Percentiles rank a stretch among this genome's conserved stretches.
Conservation (phyloP, 306 rosid genomes). For the Astragalus membranaceus region DNA sequence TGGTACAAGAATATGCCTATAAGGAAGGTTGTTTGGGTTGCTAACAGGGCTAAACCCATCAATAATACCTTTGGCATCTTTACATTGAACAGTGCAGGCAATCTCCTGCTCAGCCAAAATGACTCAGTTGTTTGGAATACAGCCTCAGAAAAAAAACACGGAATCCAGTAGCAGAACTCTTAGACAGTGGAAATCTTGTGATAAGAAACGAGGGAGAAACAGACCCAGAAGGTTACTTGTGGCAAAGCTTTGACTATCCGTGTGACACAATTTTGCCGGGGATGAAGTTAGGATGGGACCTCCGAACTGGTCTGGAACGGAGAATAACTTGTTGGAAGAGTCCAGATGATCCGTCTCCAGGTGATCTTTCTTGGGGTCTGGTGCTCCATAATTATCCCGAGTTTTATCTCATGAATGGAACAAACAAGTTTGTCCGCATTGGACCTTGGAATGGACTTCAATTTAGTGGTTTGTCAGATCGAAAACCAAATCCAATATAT, state of each 20-base stretch:
- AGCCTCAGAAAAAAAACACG: not conserved
- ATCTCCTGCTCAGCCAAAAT: constrained; percentile 11
- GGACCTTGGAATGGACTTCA: constrained; percentile 30
- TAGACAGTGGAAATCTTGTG: constrained; percentile 27
- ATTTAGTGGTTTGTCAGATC: constrained; percentile 8
- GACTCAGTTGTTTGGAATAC: not conserved
- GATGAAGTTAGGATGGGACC: constrained; percentile 31
- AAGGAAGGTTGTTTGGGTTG: constrained; percentile 22
- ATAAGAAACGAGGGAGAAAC: not conserved
- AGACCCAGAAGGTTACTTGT: not conserved
- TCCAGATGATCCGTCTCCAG: constrained; percentile 20
- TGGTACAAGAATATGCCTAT: not conserved
- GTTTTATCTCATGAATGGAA: not conserved
- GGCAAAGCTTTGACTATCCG: constrained; percentile 31
- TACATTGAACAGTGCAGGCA: constrained; percentile 6
- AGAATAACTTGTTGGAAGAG: constrained; percentile 1
- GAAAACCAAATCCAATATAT: not conserved
- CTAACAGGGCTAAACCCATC: constrained; percentile 22
- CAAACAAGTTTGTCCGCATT: not conserved
- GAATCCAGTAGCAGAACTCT: constrained; percentile 11
- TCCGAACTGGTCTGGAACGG: too few relatives aligned
- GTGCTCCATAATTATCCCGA: not conserved
- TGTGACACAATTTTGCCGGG: constrained; percentile 18
- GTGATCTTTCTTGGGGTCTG: not conserved
- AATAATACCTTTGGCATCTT: constrained; percentile 6